A percentile compares a stretch with the other conserved stretches of the same genome.
Conservation (phyloP, 345 rosid species). For the Cardamine chenopodiifolia region DNA sequence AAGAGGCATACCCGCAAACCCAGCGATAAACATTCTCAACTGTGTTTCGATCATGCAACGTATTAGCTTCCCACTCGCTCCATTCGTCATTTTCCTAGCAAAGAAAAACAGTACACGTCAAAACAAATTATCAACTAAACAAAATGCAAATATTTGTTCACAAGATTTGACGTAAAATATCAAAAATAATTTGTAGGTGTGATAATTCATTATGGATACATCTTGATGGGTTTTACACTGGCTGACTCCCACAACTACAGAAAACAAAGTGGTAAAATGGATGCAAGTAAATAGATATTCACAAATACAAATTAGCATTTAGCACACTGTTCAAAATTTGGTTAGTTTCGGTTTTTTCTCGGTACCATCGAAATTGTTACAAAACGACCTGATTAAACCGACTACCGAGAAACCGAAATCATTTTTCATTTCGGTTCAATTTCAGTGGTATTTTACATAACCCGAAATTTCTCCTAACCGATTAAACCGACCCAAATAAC, state of each 20-base stretch:
- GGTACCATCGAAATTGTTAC: too few relatives aligned
- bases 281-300: slow-evolving; percentile 1
- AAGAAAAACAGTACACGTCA: not conserved
- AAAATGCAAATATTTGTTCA: slow-evolving; percentile 19
- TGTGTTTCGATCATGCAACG: slow-evolving; percentile 76
- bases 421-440: too few relatives aligned
- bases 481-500: too few relatives aligned
- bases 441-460: too few relatives aligned
- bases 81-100: slow-evolving; percentile 74
- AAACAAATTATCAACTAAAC: not conserved
- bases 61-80: slow-evolving; percentile 78
- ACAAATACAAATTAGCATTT: not conserved
- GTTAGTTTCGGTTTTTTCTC: too few relatives aligned
- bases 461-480: too few relatives aligned
- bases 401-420: too few relatives aligned
- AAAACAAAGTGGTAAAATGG: slow-evolving; percentile 11
- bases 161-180: slow-evolving; percentile 1
- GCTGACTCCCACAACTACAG: not conserved
- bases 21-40: slow-evolving; percentile 92
- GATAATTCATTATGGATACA: not conserved
- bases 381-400: too few relatives aligned
- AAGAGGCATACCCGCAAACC: slow-evolving; percentile 80
- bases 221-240: slow-evolving; percentile 5
- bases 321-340: too few relatives aligned
- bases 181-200: not conserved